Evolutionary conservation across 2,329 filamentous ascomycete genomes (phyloP).

Genomic region (Thyridium curvatum): DNA sequence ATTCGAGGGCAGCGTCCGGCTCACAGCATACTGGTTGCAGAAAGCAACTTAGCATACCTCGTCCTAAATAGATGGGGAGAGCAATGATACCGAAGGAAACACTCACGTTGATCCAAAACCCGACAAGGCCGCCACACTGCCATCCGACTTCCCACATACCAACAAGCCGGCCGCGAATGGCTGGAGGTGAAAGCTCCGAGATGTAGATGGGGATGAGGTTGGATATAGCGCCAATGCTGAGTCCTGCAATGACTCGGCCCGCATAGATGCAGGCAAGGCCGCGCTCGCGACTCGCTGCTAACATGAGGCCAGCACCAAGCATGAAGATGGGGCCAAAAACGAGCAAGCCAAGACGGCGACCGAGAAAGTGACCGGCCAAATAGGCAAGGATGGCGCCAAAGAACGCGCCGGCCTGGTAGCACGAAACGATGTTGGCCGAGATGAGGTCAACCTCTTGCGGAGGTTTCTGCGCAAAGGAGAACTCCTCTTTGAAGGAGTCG

Average conservation of each 20-base stretch:
- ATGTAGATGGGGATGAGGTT: constrained; percentile 47
- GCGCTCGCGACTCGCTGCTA: constrained; percentile 44
- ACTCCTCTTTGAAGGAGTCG: constrained; percentile 27
- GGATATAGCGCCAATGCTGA: constrained; percentile 46
- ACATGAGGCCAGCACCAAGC: constrained; percentile 40
- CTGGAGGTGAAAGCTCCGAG: constrained; percentile 44
- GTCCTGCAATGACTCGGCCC: constrained; percentile 42
- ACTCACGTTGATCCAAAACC: constrained; percentile 53
- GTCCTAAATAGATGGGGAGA: no score
- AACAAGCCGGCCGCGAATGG: constrained; percentile 43
- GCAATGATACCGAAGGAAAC: no score
- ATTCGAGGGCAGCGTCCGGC: constrained; percentile 33
- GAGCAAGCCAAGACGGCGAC: constrained; percentile 42
- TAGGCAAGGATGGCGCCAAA: constrained; percentile 42
- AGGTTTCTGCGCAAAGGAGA: constrained; percentile 18
- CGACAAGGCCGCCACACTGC: constrained; percentile 28
- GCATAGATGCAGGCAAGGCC: constrained; percentile 42
- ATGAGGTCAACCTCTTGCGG: constrained; percentile 21
- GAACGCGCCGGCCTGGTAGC: constrained; percentile 44
- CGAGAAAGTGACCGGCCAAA: constrained; percentile 40
- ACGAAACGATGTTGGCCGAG: constrained; percentile 31
- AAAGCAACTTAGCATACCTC: no score
- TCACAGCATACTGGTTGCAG: constrained; percentile 46
- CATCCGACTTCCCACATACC: constrained; percentile 44
- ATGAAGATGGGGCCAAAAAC: constrained; percentile 40